Percentiles rank a stretch among this genome's conserved stretches.
These are phyloP conservation scores for Talaromyces albobiverticillius DNA, from an alignment of 2,329 filamentous ascomycete genomes.

Conservation along the genomic window DNA sequence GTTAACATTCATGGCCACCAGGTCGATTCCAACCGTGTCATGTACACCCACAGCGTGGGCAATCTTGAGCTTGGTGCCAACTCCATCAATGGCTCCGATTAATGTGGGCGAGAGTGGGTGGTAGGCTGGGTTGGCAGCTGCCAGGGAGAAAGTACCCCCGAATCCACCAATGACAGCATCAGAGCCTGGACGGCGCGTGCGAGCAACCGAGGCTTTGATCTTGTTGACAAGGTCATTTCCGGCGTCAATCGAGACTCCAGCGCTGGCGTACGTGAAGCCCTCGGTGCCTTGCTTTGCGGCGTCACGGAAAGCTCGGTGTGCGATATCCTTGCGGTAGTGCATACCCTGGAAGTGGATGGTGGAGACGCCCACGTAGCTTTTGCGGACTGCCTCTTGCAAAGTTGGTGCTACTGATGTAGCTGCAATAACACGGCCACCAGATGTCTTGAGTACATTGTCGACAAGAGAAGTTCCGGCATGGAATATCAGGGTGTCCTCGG, in stretches of 20 bases:
- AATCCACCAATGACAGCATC: conserved; percentile 95
- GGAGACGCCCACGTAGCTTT: conserved; percentile 80
- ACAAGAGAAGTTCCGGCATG: conserved; percentile 80
- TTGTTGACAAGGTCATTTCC: conserved; percentile 89
- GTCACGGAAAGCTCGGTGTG: conserved; percentile 59
- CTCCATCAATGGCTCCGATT: conserved; percentile 93
- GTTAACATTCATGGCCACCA: conserved; percentile 99
- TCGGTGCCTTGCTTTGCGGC: conserved; percentile 19
- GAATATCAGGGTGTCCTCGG: conserved; percentile 70
- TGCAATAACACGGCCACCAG: conserved; percentile 89
- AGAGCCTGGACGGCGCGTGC: conserved; percentile 79
- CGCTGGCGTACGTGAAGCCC: conserved; percentile 81
- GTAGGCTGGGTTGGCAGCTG: conserved; percentile 65
- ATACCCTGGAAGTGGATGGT: conserved; percentile 81
- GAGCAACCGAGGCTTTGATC: conserved; percentile 86
- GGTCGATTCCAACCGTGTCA: conserved; percentile 90
- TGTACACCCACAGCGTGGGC: conserved; percentile 87
- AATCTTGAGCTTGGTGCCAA: conserved; percentile 95
- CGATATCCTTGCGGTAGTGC: conserved; percentile 93
- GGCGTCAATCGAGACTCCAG: conserved; percentile 90
- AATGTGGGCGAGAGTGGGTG: conserved; percentile 73
- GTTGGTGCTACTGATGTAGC: conserved; percentile 75
- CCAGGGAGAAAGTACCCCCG: conserved; percentile 79
- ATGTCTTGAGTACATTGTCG: conserved; percentile 65
- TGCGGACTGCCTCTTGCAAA: conserved; percentile 77